Base-by-base conservation (phyloP, 176 grass and related monocot species). In the Ananas comosus region DNA sequence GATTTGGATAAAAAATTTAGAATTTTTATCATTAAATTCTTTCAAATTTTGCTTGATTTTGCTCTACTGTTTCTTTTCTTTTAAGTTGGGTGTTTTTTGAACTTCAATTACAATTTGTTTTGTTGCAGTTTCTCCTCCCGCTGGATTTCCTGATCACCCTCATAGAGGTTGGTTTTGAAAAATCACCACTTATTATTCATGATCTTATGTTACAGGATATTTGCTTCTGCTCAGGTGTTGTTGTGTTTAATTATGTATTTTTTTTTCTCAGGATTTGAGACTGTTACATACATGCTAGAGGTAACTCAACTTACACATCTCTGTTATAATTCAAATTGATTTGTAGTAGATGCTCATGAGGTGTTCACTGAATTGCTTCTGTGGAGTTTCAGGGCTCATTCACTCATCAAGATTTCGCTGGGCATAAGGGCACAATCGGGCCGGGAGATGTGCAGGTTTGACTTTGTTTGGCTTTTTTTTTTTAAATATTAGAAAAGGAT, bases 231-330 rank as follows among this genome's bases (percentile, higher is more conserved):
- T 57, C 21, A 10, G 21, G 8, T 11, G 10, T 18, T 61, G n/a
- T 12, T 70, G 16, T 14, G 9, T 24, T 22, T 2, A 51, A 23
- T 17, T 24, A 33, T 14, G 24, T 2, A 50, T 3, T 68, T 51
- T 64, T 49, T 23, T 23, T 23, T 27, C 25, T 64, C 80, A 91
- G 84, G 91, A 51, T 96, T 96, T 24, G 91, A 96, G 79, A 96
- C 91, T 24, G 91, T 90, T 3, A 96, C 91, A 68, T 96, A 96
- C 81, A 90, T 96, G 91, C 78, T 96, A n/a, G 63, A 95, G n/a
- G 91, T 90, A 58, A 0, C 54, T 10, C 48, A 58, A 16, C 63
- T 22, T 59, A 0, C 4, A 22, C 8, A n/a, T 59, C 19, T 59
- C 19, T 6, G n/a, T 61, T 42, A 7, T 3, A 2, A 18, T 61